phyloP scores from a whole-genome alignment of 805 yeast species.

The Metschnikowia henanensis region DNA sequence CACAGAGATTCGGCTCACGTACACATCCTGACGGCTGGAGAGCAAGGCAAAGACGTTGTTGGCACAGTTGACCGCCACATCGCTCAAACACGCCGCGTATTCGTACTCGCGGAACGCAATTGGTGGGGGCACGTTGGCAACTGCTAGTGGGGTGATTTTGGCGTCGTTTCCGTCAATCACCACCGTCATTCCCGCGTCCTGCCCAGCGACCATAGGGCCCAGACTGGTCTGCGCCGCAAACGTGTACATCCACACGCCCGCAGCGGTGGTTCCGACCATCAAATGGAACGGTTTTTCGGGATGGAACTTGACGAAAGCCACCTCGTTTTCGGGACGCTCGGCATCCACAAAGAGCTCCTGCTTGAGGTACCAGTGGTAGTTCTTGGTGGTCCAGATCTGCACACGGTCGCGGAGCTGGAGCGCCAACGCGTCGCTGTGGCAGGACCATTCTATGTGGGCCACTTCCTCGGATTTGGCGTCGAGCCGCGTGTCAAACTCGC shows the following conservation, averaged over 20 bases:
- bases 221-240: conserved; percentile 59
- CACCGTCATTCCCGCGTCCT: conserved; percentile 74
- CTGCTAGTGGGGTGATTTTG: conserved; percentile 75
- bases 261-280: conserved; percentile 55
- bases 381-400: conserved; percentile 90
- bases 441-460: conserved; percentile 69
- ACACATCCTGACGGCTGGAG: conserved; percentile 40
- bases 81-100: conserved; percentile 51
- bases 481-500: conserved; percentile 73
- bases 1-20: conserved; percentile 41
- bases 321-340: conserved; percentile 26
- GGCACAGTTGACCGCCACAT: conserved; percentile 61
- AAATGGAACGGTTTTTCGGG: conserved; percentile 83
- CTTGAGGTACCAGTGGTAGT: conserved; percentile 95
- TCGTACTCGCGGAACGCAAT: conserved; percentile 69
- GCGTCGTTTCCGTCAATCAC: conserved; percentile 78
- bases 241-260: conserved; percentile 60
- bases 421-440: conserved; percentile 76
- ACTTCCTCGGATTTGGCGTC: conserved; percentile 48
- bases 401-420: conserved; percentile 59
- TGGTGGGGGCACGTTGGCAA: conserved; percentile 96
- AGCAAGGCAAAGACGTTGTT: conserved; percentile 61
- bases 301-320: conserved; percentile 68
- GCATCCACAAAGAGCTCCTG: conserved; percentile 55
- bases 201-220: conserved; percentile 70